Evolutionary conservation across 208 protist genomes (phyloP), one percentile per base, ranked within the genome.

Genomic region (Herpetomonas tarakana): DNA sequence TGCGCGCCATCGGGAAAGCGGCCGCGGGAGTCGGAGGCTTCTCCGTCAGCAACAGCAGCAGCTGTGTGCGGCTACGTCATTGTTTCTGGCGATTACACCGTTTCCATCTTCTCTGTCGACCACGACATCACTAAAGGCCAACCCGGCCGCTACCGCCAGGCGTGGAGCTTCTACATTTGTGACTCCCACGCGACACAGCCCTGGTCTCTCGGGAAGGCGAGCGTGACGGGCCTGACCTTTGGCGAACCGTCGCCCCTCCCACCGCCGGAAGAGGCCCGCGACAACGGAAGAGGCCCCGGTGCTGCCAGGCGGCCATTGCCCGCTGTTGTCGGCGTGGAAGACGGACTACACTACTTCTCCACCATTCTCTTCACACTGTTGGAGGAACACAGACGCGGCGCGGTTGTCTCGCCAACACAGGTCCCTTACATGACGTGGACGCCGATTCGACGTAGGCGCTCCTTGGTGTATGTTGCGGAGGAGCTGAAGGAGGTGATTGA

Each of bases 371-470:
- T 90, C 62, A 82, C 82, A 1, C 61, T 95, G 27, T 63, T 95
- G 21, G 86, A 95, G 68, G 76, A 93, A 49, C 81, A 95, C 62
- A 71, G 84, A 2, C 59, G 60, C 22, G 69, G 68, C 46, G 35
- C 68, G 46, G 35, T 52, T 7, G 51, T 58, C 0, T 53, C 44
- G 16, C 41, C 73, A 1, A 50, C 45, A 2, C 63, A 78, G 27
- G 61, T 78, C 1, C 89, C 89, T 24, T 95, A 95, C 60, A 95
- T 95, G 89, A 93, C 89, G 22, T 95, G 89, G 86, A 92, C 86
- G 19, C 89, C 89, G 44, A 64, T 95, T 26, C 64, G 76, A 22
- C 73, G 86, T 7, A 53, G 70, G 19, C 69, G 69, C 24, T 31
- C 65, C 19, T 67, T 82, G 12, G 68, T 73, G n/a, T 77, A 73